These are phyloP conservation scores for Crithidia thermophila DNA, from an alignment of 208 protist genomes.

Conservation along the genomic window DNA sequence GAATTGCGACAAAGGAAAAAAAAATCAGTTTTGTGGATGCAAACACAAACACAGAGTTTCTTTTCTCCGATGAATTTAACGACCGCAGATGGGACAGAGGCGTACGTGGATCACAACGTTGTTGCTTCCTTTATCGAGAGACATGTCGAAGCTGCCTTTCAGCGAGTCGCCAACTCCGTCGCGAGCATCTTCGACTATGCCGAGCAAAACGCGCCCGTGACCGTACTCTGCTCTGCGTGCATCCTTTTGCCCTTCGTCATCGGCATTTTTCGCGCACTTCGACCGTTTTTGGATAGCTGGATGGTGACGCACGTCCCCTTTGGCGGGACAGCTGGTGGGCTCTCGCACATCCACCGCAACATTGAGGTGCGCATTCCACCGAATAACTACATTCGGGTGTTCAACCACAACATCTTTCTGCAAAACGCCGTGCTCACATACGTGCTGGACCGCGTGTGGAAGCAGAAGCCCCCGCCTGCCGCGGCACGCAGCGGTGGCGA, in stretches of 20 bases:
- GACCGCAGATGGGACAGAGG: not conserved
- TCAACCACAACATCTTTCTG: slow-evolving; percentile 20
- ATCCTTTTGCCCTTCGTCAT: slow-evolving; percentile 28
- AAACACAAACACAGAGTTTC: too few species aligned
- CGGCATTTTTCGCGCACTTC: slow-evolving; percentile 22
- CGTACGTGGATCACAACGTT: not conserved
- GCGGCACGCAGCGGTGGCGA: not conserved
- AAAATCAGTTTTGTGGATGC: too few species aligned
- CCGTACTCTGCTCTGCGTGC: slow-evolving; percentile 16
- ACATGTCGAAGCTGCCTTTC: not conserved
- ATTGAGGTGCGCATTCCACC: slow-evolving; percentile 19
- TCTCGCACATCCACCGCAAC: slow-evolving; percentile 17
- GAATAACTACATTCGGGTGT: not conserved
- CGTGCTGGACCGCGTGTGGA: slow-evolving; percentile 17
- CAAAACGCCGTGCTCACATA: slow-evolving; percentile 29
- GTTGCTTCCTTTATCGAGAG: not conserved
- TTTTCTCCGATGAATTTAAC: not conserved
- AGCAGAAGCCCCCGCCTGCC: not conserved
- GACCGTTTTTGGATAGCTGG: slow-evolving; percentile 21
- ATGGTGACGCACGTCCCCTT: not conserved
- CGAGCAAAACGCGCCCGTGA: not conserved
- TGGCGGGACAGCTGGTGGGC: not conserved
- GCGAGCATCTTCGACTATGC: not conserved
- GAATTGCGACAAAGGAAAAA: too few species aligned
- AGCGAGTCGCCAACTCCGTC: not conserved